phyloP scores from a whole-genome alignment of 192 early-diverging fungal species.

The Coemansia asiatica region DNA sequence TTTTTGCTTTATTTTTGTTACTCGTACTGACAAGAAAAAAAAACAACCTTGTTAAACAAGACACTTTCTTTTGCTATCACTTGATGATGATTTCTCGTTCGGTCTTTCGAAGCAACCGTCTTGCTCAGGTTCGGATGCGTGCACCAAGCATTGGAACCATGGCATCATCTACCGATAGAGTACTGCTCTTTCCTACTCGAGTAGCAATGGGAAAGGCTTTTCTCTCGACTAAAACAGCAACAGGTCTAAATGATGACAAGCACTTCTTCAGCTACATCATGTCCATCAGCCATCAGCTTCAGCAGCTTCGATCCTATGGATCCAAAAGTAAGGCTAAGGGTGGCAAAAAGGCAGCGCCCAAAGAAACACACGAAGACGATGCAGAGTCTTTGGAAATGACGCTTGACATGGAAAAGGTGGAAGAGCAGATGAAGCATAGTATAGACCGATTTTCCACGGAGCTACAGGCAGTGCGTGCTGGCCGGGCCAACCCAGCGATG shows the following conservation, averaged over 20 bases:
- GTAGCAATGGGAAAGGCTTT: not conserved
- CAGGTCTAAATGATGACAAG: not conserved
- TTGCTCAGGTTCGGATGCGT: not conserved
- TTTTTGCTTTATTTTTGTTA: too few species aligned
- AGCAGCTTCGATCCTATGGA: conserved; percentile 29
- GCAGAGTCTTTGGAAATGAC: conserved; percentile 31
- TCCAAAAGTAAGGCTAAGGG: conserved; percentile 44
- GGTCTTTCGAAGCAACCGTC: not conserved
- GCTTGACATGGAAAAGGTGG: conserved; percentile 63
- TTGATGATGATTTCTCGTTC: not conserved
- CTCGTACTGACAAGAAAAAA: too few species aligned
- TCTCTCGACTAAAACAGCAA: not conserved
- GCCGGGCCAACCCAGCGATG: conserved; percentile 76
- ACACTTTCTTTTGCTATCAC: not conserved
- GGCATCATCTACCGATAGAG: not conserved
- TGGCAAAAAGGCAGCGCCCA: conserved; percentile 24
- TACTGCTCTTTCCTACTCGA: not conserved
- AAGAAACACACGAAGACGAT: conserved; percentile 26
- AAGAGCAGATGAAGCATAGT: conserved; percentile 59
- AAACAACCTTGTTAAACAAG: too few species aligned
- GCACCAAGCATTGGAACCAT: not conserved
- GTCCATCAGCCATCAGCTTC: conserved; percentile 4
- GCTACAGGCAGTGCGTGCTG: conserved; percentile 63
- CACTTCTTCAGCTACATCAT: not conserved
- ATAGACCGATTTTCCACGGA: conserved; percentile 66